Evolutionary conservation across 169 alveolate genomes (phyloP).

Genomic region (Plasmodium cynomolgi): DNA sequence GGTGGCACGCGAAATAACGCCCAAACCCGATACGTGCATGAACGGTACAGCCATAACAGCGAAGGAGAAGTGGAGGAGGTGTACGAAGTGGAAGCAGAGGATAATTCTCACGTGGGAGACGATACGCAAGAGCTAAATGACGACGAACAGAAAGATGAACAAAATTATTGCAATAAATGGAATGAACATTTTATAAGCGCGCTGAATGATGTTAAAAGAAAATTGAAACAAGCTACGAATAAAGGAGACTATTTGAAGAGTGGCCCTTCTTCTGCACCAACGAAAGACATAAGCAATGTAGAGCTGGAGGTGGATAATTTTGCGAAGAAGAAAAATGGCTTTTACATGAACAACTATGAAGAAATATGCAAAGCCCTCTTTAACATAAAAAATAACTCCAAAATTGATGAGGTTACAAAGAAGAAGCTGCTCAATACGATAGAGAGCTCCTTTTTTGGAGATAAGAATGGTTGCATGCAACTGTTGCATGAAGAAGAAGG

Average conservation of each 20-base stretch:
- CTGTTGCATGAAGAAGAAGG: not conserved
- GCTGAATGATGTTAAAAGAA: not conserved
- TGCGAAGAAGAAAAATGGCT: slow-evolving; percentile 16
- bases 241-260: slow-evolving; percentile 3
- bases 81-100: not conserved
- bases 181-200: not conserved
- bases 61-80: not conserved
- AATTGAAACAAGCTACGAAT: slow-evolving; percentile 1
- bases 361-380: slow-evolving; percentile 18
- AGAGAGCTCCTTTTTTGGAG: not conserved
- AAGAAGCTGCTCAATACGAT: not conserved
- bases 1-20: not conserved
- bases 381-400: slow-evolving; percentile 10
- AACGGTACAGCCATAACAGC: not conserved
- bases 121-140: not conserved
- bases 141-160: slow-evolving; percentile 1
- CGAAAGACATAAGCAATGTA: slow-evolving; percentile 1
- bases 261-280: not conserved
- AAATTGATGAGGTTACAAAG: slow-evolving; percentile 33
- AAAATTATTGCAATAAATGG: not conserved
- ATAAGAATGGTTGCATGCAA: slow-evolving; percentile 13
- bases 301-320: not conserved
- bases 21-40: not conserved
- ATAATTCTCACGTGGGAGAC: not conserved
- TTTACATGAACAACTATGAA: not conserved